Percentiles rank a stretch among this genome's conserved stretches.
Evolutionary conservation across 2,329 filamentous ascomycete species (phyloP).

Genomic region (Zymoseptoria brevis): DNA sequence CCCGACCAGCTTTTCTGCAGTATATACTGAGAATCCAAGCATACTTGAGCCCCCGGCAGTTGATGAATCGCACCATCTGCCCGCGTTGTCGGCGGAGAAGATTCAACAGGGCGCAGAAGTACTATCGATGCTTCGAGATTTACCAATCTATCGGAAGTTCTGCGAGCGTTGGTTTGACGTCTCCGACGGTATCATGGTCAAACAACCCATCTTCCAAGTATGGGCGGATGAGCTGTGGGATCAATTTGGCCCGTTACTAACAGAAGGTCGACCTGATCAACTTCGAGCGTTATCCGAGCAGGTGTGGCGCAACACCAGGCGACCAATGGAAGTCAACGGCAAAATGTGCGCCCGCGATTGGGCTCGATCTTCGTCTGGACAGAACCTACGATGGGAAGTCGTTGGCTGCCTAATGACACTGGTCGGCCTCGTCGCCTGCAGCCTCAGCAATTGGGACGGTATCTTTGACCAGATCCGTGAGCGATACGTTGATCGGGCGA

Average conservation of each 20-base stretch:
- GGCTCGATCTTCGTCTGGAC: conserved; percentile 32
- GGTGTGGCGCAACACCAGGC: conserved; percentile 37
- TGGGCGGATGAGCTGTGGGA: conserved; percentile 32
- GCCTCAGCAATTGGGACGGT: conserved; percentile 28
- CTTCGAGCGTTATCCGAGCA: conserved; percentile 33
- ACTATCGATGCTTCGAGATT: conserved; percentile 26
- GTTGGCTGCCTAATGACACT: conserved; percentile 34
- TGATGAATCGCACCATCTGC: conserved; percentile 19
- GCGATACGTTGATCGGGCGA: conserved; percentile 39
- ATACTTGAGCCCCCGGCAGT: conserved; percentile 20
- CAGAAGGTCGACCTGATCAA: conserved; percentile 25
- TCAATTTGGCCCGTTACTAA: conserved; percentile 24
- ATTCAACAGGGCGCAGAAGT: conserved; percentile 29
- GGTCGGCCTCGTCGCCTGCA: conserved; percentile 31
- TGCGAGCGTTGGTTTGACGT: conserved; percentile 26
- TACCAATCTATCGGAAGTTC: conserved; percentile 25
- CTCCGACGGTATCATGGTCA: conserved; percentile 29
- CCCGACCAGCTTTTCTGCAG: conserved; percentile 27
- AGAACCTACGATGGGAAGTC: conserved; percentile 37
- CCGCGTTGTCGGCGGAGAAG: conserved; percentile 23
- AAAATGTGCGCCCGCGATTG: conserved; percentile 34
- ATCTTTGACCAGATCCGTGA: conserved; percentile 38
- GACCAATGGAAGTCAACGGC: conserved; percentile 30
- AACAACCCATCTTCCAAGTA: conserved; percentile 26
- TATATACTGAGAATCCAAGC: conserved; percentile 27